phyloP scores from a whole-genome alignment of 805 yeast species.

The Sugiyamaella valdiviana region DNA sequence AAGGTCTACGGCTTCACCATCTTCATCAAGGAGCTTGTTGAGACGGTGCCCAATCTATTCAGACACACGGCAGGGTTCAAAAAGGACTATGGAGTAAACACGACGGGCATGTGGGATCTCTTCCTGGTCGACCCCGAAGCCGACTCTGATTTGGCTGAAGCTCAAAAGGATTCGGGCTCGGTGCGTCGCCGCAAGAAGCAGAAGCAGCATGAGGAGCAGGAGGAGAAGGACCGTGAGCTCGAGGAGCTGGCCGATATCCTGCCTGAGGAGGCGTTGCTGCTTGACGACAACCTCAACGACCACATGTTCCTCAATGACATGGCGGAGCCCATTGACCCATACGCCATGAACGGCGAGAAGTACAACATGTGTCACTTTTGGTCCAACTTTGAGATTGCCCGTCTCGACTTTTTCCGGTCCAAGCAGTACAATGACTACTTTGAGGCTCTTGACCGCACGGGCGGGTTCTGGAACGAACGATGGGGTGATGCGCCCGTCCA shows the following conservation, averaged over 20 bases:
- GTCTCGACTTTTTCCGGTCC: constrained; percentile 66
- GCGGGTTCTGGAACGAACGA: constrained; percentile 85
- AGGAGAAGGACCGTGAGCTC: constrained; percentile 24
- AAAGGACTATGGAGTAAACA: constrained; percentile 39
- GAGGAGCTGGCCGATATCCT: constrained; percentile 10
- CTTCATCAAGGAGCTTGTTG: constrained; percentile 66
- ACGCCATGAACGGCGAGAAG: constrained; percentile 57
- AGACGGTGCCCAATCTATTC: constrained; percentile 79
- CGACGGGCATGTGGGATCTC: constrained; percentile 65
- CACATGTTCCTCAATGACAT: constrained; percentile 28
- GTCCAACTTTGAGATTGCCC: constrained; percentile 90
- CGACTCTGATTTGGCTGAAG: constrained; percentile 10
- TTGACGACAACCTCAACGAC: constrained; percentile 11
- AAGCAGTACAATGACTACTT: constrained; percentile 62
- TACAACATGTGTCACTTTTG: constrained; percentile 84
- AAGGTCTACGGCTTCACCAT: constrained; percentile 85
- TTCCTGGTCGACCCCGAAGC: constrained; percentile 38
- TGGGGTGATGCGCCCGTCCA: constrained; percentile 99
- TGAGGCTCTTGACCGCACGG: constrained; percentile 56
- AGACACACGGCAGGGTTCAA: constrained; percentile 63
- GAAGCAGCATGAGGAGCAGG: constrained; percentile 17
- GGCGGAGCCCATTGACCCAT: constrained; percentile 36
- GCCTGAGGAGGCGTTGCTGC: constrained; percentile 18
- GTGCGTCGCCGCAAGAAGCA: constrained; percentile 16
- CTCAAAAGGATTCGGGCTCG: constrained; percentile 14